Evolutionary conservation across 1,139 yeast species (phyloP).

Genomic region (Petasospora fabianii): DNA sequence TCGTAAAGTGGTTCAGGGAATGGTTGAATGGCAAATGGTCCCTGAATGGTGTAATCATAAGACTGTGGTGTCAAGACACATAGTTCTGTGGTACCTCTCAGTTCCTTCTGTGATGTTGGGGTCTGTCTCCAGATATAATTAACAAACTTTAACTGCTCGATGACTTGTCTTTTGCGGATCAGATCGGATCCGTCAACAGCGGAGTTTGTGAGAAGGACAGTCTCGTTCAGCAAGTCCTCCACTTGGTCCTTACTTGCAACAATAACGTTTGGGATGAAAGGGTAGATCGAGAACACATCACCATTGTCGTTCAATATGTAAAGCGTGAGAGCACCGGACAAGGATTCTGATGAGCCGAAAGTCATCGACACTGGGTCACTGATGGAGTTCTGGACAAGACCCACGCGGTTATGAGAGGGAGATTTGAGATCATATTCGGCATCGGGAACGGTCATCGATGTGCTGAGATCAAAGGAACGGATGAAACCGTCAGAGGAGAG

Average conservation of each 20-base stretch:
- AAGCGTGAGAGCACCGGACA: slow-evolving; percentile 42
- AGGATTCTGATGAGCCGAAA: slow-evolving; percentile 41
- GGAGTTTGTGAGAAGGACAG: slow-evolving; percentile 32
- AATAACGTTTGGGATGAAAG: slow-evolving; percentile 45
- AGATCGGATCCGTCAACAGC: slow-evolving; percentile 18
- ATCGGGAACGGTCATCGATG: slow-evolving; percentile 28
- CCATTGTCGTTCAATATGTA: slow-evolving; percentile 49
- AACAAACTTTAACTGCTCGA: slow-evolving; percentile 31
- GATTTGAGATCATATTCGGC: slow-evolving; percentile 23
- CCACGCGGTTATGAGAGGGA: slow-evolving; percentile 27
- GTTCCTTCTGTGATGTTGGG: slow-evolving; percentile 18
- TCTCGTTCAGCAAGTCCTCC: slow-evolving; percentile 39
- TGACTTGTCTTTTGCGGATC: slow-evolving; percentile 23
- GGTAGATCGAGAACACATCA: slow-evolving; percentile 52
- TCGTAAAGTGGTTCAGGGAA: slow-evolving; percentile 36
- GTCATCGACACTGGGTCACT: slow-evolving; percentile 41
- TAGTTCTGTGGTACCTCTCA: slow-evolving; percentile 12
- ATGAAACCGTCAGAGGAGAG: slow-evolving; percentile 35
- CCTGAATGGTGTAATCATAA: slow-evolving; percentile 34
- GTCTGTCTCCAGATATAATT: slow-evolving; percentile 26
- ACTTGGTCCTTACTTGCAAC: slow-evolving; percentile 34
- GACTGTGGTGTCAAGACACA: slow-evolving; percentile 8
- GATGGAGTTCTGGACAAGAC: slow-evolving; percentile 27
- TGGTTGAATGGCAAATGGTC: slow-evolving; percentile 50
- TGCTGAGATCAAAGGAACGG: slow-evolving; percentile 34